phyloP scores from a whole-genome alignment of 2,329 filamentous ascomycete species.

The Dactylellina sp. region DNA sequence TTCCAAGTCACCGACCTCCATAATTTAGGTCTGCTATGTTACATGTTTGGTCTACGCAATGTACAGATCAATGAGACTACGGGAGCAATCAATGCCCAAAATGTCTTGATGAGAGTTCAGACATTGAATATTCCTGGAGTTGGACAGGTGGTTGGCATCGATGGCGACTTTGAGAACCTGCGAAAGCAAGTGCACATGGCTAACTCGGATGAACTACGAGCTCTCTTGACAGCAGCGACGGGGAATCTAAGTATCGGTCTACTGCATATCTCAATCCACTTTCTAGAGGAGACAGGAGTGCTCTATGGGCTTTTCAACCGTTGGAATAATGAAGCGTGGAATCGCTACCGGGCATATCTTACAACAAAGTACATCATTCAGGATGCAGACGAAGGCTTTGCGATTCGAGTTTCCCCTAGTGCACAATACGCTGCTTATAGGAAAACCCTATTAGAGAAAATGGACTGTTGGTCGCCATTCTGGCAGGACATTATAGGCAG shows the following conservation, averaged over 20 bases:
- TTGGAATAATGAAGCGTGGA: slow-evolving; percentile 18
- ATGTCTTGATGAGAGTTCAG: slow-evolving; percentile 9
- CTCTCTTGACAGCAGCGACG: slow-evolving; percentile 8
- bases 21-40: slow-evolving; percentile 19
- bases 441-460: background rate
- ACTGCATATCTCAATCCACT: slow-evolving; percentile 3
- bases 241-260: background rate
- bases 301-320: slow-evolving; percentile 10
- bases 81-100: slow-evolving; percentile 21
- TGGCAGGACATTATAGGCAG: slow-evolving; percentile 20
- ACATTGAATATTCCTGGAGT: slow-evolving; percentile 24
- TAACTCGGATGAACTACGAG: slow-evolving; percentile 17
- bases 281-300: slow-evolving; percentile 11
- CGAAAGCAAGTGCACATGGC: slow-evolving; percentile 21
- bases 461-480: slow-evolving; percentile 6
- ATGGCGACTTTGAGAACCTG: slow-evolving; percentile 33
- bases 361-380: slow-evolving; percentile 10
- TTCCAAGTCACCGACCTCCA: slow-evolving; percentile 27
- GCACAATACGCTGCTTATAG: slow-evolving; percentile 13
- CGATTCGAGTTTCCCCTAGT: slow-evolving; percentile 1
- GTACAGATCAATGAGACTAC: slow-evolving; percentile 9
- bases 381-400: background rate
- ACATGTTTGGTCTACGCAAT: slow-evolving; percentile 13
- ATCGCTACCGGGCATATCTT: background rate
- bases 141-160: slow-evolving; percentile 24